Evolutionary conservation across 352 stramenopile species (phyloP).

Genomic region (Globisporangium spiculum): DNA sequence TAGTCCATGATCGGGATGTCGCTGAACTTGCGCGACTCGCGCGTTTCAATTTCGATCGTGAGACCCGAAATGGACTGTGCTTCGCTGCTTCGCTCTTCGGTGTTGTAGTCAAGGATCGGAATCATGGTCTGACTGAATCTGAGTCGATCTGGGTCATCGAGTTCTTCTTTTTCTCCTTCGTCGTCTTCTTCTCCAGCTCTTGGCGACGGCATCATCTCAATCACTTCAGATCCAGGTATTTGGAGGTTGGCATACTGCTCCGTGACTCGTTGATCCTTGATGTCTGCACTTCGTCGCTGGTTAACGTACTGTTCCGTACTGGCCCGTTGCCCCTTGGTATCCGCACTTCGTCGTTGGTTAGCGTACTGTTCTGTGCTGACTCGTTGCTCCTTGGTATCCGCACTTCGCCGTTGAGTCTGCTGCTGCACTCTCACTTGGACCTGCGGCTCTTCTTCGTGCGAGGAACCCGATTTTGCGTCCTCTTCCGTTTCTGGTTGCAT

Average conservation of each 20-base stretch:
- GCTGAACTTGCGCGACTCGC: constrained; percentile 19
- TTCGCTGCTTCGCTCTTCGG: constrained; percentile 9
- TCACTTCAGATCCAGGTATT: constrained; percentile 7
- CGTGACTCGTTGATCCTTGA: constrained; percentile 1
- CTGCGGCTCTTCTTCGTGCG: background rate
- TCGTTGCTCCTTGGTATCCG: background rate
- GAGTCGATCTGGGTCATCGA: background rate
- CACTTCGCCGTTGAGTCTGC: background rate
- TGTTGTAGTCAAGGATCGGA: constrained; percentile 15
- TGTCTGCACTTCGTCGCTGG: background rate
- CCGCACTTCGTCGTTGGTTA: background rate
- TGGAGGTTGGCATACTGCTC: constrained; percentile 15
- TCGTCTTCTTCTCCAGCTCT: background rate
- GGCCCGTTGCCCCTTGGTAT: background rate
- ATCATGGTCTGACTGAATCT: constrained; percentile 20
- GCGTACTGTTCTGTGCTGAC: no score
- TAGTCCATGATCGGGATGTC: constrained; percentile 17
- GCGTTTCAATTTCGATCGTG: constrained; percentile 7
- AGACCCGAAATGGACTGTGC: constrained; percentile 1
- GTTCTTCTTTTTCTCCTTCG: background rate
- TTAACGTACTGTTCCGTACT: background rate
- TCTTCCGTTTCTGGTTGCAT: background rate
- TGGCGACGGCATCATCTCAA: constrained; percentile 12
- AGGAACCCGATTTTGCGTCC: background rate
- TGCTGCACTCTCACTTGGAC: background rate